These are phyloP conservation scores for Coccomyxa sp. DNA, from an alignment of 139 green algal species.

Conservation along the genomic window DNA sequence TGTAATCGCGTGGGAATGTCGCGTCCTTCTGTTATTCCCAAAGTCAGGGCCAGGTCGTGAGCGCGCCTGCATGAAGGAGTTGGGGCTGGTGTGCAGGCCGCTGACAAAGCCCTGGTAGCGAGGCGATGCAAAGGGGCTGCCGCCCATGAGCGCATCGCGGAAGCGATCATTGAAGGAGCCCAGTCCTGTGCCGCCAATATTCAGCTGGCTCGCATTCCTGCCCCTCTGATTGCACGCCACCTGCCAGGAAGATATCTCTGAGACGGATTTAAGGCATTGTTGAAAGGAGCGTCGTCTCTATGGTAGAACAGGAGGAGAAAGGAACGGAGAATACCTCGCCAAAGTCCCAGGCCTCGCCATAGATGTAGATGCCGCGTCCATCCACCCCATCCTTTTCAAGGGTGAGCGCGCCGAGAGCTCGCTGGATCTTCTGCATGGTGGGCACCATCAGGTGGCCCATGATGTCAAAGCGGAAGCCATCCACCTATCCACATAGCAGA, in stretches of 20 bases:
- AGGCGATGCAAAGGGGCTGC: slow-evolving; percentile 61
- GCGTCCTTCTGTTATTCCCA: no score
- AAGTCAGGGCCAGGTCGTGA: no score
- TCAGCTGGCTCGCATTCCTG: slow-evolving; percentile 76
- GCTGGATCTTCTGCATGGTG: slow-evolving; percentile 63
- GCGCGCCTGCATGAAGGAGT: slow-evolving; percentile 15
- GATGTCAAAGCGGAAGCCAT: slow-evolving; percentile 84
- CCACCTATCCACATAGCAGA: slow-evolving; percentile 33
- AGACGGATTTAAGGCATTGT: no score
- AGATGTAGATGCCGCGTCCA: slow-evolving; percentile 72
- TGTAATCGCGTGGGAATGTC: no score
- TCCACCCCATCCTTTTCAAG: slow-evolving; percentile 63
- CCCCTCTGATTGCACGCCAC: slow-evolving; percentile 67
- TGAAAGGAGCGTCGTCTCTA: no score
- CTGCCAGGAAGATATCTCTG: no score
- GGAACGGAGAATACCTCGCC: slow-evolving; percentile 50
- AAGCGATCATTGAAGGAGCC: slow-evolving; percentile 89
- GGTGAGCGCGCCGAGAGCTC: slow-evolving; percentile 45
- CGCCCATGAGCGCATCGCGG: slow-evolving; percentile 72
- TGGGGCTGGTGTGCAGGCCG: slow-evolving; percentile 57
- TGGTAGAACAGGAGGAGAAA: no score
- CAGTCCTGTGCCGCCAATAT: slow-evolving; percentile 63
- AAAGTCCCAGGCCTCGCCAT: slow-evolving; percentile 92
- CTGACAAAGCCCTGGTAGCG: slow-evolving; percentile 73
- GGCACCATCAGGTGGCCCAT: slow-evolving; percentile 76